Evolutionary conservation across 495 filamentous ascomycete species (phyloP), one percentile per base, ranked within the genome.

Genomic region (Pyronema domesticum): DNA sequence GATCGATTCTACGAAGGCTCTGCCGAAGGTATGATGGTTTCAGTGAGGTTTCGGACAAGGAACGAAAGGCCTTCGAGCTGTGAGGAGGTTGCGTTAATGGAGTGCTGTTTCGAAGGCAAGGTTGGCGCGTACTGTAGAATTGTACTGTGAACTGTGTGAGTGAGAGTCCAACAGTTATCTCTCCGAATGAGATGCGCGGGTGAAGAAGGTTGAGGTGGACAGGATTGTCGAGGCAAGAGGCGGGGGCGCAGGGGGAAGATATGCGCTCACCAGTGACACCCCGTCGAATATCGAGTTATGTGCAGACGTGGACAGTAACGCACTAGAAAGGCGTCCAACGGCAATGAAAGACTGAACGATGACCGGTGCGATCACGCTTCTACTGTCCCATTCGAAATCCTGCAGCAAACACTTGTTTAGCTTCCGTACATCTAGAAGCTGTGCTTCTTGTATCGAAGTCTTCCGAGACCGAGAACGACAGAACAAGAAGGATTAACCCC

Each of bases 361-460:
- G 36, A 43, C 17, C 13, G 39, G 39, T 13, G 19, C 18, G 23
- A 50, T 53, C 50, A 53, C 50, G 50, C 11, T 53, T 53, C 11
- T 43, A 40, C 13, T 40, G 17, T 37, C 11, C 9, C 13, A 53
- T 6, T 17, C 1, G 15, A 42, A 47, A 42, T 42, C 47, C 47
- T 50, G 10, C 50, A 19, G 37, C 36, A 53, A 43, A 8, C 37
- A 19, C 30, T 34, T 47, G 11, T 42, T 53, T 53, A 53, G 50
- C 50, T 40, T 53, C 50, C 37, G 50, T 37, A 43, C 50, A 40
- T 53, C 50, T 53, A 14, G 40, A 50, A 35, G 36, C n/a, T 53
- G n/a, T 14, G 9, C 17, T 33, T 53, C 42, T 23, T 4, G 9
- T 37, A 40, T n/a, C 15, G 8, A 53, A 13, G 40, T 40, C 11